Conservation (phyloP, 495 filamentous ascomycete genomes). For the Aspergillus cristatus region DNA sequence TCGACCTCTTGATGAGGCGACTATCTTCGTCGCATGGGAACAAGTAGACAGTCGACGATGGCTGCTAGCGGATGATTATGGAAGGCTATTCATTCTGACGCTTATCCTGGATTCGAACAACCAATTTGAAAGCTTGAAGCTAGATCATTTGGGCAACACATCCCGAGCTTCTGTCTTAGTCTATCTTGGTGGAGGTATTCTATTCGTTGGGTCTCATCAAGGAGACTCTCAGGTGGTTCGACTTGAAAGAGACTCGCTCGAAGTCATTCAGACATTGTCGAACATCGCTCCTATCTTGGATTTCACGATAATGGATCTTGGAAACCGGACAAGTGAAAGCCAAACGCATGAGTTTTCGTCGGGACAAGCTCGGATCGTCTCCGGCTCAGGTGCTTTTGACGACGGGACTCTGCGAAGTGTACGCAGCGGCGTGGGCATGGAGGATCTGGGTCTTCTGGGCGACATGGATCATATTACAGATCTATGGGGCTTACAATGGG, state of each 20-base stretch:
- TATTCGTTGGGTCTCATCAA: conserved; percentile 88
- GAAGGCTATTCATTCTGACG: conserved; percentile 69
- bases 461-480: conserved; percentile 69
- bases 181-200: conserved; percentile 61
- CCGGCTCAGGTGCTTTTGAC: conserved; percentile 78
- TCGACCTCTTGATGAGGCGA: conserved; percentile 56
- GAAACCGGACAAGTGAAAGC: conserved; percentile 66
- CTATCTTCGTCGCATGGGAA: conserved; percentile 83
- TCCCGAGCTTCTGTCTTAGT: conserved; percentile 68
- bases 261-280: conserved; percentile 64
- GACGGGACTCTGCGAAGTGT: conserved; percentile 83
- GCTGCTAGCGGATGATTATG: conserved; percentile 85
- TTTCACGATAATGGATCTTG: conserved; percentile 92
- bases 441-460: conserved; percentile 74
- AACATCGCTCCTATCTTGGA: conserved; percentile 91
- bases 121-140: conserved; percentile 56
- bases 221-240: conserved; percentile 82
- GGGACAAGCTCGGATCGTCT: conserved; percentile 88
- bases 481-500: conserved; percentile 55
- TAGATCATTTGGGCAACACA: conserved; percentile 58
- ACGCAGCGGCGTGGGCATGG: conserved; percentile 86
- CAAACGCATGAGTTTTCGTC: conserved; percentile 85
- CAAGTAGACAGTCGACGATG: conserved; percentile 70
- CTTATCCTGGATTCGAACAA: conserved; percentile 53
- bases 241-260: conserved; percentile 45